Base-by-base conservation (phyloP, 2,329 filamentous ascomycete genomes). In the Dactylonectria estremocensis region DNA sequence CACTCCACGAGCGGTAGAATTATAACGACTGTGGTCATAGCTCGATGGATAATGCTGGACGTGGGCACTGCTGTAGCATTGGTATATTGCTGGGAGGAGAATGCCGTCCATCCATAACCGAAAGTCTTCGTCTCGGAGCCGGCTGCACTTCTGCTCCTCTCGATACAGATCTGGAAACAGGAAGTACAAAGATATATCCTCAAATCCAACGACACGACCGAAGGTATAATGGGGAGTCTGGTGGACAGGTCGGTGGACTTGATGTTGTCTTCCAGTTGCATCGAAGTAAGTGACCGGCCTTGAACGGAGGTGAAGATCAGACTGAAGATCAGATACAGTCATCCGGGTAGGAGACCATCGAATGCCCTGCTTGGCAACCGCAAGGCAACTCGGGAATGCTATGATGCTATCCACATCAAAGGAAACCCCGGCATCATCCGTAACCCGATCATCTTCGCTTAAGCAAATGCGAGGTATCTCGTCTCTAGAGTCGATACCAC, bases 271-370 rank as follows among this genome's bases (percentile, higher is more conserved):
- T 45, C 40, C 40, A 45, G 35, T 40, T 40, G 35, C 35, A 40
- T 40, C 35, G 35, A 40, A 5, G 14, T 46, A 57, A 11, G 28
- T 20, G 13, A 57, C 18, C 22, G 35, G 5, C 6, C 6, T 61
- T 48, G 45, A 49, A 35, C 28, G 45, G 22, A 59, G 45, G 24
- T 59, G 22, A 50, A 59, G 56, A 22, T 50, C 46, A 50, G 57
- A 60, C 57, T 60, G 46, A 60, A 60, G 45, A 60, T 60, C 18
- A 18, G 57, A 60, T 31, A 60, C 22, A n/a, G 46, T 43, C 33
- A 60, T 60, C 33, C 14, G 28, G 24, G 57, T 60, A 40, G 57
- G 57, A 52, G 57, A 54, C 46, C 31, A 64, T 24, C 40, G 49
- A 52, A 52, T 52, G 11, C 49, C 49, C 31, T 33, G 24, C 28